phyloP scores from a whole-genome alignment of 2,329 filamentous ascomycete species.

The Botrytis fragariae region DNA sequence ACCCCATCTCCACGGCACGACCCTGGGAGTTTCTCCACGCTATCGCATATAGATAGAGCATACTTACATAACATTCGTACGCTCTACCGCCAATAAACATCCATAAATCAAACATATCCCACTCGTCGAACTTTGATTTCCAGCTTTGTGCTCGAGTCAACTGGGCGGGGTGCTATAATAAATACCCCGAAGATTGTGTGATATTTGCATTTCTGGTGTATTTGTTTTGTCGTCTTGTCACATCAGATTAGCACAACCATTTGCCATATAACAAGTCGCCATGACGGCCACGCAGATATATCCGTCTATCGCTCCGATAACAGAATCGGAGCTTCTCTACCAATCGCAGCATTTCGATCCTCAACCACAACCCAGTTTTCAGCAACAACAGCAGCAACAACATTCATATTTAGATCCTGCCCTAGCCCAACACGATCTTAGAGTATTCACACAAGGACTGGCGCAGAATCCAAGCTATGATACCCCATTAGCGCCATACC shows the following conservation, averaged over 20 bases:
- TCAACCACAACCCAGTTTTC: conserved; percentile 2
- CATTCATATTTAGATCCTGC: conserved; percentile 15
- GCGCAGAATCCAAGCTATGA: neutral
- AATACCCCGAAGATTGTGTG: conserved; percentile 10
- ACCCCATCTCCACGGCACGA: neutral
- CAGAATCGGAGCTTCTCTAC: conserved; percentile 4
- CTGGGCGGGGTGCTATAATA: neutral
- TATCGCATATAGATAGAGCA: neutral
- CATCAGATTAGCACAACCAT: neutral
- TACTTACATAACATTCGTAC: conserved; percentile 13
- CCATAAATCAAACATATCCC: conserved; percentile 18
- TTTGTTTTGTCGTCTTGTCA: neutral
- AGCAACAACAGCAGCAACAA: conserved; percentile 1
- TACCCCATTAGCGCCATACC: conserved; percentile 14
- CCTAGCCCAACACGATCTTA: conserved; percentile 7
- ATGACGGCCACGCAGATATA: conserved; percentile 16
- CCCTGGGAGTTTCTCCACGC: conserved; percentile 6
- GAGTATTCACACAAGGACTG: conserved; percentile 3
- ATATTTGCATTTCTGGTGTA: conserved; percentile 4
- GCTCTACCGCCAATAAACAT: conserved; percentile 6
- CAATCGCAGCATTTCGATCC: conserved; percentile 12
- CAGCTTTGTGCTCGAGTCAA: conserved; percentile 8
- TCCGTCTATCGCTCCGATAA: conserved; percentile 12
- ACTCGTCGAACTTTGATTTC: neutral
- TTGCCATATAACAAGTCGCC: neutral